A percentile compares a stretch with the other conserved stretches of the same genome.
Conservation (phyloP, 2,329 filamentous ascomycete species). For the Clonostachys solani region DNA sequence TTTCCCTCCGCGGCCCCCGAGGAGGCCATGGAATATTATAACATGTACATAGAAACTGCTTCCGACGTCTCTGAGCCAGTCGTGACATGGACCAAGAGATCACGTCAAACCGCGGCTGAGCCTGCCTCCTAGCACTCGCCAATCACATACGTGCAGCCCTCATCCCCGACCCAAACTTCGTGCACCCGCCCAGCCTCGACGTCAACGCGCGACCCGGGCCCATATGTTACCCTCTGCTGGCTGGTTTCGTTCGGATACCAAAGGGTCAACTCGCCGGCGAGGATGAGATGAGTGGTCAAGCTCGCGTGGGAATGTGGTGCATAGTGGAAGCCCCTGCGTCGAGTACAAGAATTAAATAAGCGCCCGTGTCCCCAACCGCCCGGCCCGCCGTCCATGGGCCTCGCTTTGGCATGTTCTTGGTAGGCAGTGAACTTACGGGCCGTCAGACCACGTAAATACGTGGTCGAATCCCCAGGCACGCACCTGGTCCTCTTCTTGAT, state of each 20-base stretch:
- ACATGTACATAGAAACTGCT: no score
- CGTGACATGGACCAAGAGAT: no score
- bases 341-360: no score
- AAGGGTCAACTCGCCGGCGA: conserved; percentile 61
- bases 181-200: conserved; percentile 61
- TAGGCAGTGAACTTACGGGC: conserved; percentile 46
- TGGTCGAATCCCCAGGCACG: conserved; percentile 64
- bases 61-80: no score
- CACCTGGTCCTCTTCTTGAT: conserved; percentile 51
- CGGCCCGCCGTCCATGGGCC: no score
- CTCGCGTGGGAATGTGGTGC: conserved; percentile 60
- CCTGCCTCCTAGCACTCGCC: conserved; percentile 34
- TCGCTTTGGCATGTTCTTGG: neutral
- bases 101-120: no score
- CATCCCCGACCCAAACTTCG: conserved; percentile 64
- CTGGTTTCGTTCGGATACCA: conserved; percentile 57
- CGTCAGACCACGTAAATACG: conserved; percentile 71
- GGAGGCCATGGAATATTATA: no score
- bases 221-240: conserved; percentile 52
- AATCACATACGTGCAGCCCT: conserved; percentile 66
- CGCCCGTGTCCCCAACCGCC: no score
- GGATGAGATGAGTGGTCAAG: conserved; percentile 66
- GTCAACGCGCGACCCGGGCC: conserved; percentile 58
- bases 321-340: conserved; percentile 42
- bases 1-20: no score